Percentiles rank a stretch among this genome's conserved stretches.
Conservation (phyloP, 202 grass and related monocot species). For the Cymbopogon flexuosus region DNA sequence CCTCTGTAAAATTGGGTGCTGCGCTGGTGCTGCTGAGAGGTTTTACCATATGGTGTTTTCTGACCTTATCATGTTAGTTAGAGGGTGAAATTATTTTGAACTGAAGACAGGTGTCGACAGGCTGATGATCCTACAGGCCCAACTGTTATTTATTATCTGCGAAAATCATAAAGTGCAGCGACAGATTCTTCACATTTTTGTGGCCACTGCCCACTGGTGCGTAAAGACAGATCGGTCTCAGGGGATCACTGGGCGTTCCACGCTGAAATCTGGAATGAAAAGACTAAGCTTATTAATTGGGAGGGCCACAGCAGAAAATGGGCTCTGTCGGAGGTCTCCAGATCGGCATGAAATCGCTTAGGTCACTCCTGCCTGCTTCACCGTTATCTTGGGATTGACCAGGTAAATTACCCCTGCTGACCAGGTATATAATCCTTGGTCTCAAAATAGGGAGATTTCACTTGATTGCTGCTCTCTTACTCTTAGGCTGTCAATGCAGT, state of each 20-base stretch:
- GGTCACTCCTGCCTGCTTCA: constrained; percentile 13
- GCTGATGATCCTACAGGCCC: constrained; percentile 21
- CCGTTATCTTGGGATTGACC: not conserved
- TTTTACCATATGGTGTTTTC: not conserved
- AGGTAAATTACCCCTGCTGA: not conserved
- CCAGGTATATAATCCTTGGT: not conserved
- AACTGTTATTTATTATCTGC: constrained; percentile 43
- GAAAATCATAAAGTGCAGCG: not conserved
- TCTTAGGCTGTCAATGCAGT: not conserved
- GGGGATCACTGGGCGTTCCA: constrained; percentile 34
- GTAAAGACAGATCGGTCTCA: constrained; percentile 46
- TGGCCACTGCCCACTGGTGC: constrained; percentile 15
- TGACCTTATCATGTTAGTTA: not conserved
- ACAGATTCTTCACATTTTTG: constrained; percentile 17
- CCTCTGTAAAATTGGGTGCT: not conserved
- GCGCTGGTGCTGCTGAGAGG: not conserved
- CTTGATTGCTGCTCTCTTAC: not conserved
- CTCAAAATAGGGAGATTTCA: not conserved
- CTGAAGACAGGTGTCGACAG: constrained; percentile 3
- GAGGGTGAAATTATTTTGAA: constrained; percentile 14
- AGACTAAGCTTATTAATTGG: constrained; percentile 41
- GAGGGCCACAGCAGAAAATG: constrained; percentile 41
- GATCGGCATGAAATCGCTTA: constrained; percentile 42
- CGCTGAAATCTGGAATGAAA: constrained; percentile 28
- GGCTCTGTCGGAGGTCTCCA: constrained; percentile 39